These are phyloP conservation scores for Pseudonitzschia multistriata DNA, from an alignment of 108 stramenopile species.

Conservation along the genomic window DNA sequence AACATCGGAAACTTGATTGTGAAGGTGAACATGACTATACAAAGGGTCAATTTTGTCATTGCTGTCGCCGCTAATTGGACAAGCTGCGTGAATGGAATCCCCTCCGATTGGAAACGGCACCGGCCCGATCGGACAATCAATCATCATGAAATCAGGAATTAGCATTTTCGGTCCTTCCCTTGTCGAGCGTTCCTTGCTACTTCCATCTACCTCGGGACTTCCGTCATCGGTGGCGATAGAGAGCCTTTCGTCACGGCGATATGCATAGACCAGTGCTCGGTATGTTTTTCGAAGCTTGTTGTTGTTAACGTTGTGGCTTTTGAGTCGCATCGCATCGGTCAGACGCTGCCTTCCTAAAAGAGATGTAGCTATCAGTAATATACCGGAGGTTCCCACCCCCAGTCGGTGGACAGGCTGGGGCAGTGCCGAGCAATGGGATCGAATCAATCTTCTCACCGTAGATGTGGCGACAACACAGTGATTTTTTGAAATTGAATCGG, in stretches of 20 bases:
- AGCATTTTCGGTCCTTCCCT: neutral
- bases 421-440: neutral
- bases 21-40: slow-evolving; percentile 4
- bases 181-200: neutral
- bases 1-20: neutral
- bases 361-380: slow-evolving; percentile 3
- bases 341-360: neutral
- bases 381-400: slow-evolving; percentile 7
- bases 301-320: neutral
- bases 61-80: neutral
- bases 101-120: slow-evolving; percentile 1
- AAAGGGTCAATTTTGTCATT: no score
- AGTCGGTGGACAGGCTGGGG: slow-evolving; percentile 10
- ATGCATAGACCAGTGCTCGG: neutral
- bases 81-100: slow-evolving; percentile 5
- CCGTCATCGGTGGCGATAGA: neutral
- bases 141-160: slow-evolving; percentile 6
- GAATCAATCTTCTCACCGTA: neutral
- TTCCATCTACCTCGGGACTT: neutral
- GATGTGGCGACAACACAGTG: neutral
- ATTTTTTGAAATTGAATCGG: neutral
- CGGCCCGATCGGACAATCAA: slow-evolving; percentile 1
- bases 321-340: slow-evolving; percentile 4
- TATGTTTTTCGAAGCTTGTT: neutral
- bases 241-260: neutral